Evolutionary conservation across 305 asterid genomes (phyloP), one percentile per base, ranked within the genome.

Genomic region (Fraxinus ornus): DNA sequence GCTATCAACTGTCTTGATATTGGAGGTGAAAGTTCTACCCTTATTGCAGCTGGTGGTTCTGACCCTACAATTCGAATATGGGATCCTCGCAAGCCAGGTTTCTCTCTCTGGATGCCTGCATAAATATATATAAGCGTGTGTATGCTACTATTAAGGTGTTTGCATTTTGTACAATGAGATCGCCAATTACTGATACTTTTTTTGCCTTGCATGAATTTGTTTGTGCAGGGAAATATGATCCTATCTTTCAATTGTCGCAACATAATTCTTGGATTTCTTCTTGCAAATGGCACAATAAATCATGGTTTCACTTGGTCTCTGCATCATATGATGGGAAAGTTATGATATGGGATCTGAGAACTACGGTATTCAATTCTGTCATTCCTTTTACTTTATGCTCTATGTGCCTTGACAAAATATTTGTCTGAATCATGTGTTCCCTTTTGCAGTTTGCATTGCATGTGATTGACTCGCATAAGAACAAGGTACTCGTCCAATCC

Each of bases 11-110:
- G 97, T 86, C 91, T 96, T 84, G 94, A 91, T 87, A 88, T 96
- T 88, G 99, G 99, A 78, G 99, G 98, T 78, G 98, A 96, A 87
- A 86, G 98, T 89, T 94, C 97, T 49, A 82, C 91, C 84, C 99
- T 96, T 66, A 77, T 96, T 75, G 99, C 94, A 19, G 99, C 89
- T 77, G 98, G 97, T 21, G 88, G 92, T 85, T 91, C 98, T 79
- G 98, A 96, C 83, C 93, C 92, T 64, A 86, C 89, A 80, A 90
- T 96, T 87, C 92, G 98, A 81, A 83, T 96, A 89, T 96, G 99
- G 99, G 99, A 96, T 91, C 99, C 98, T 85, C 94, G 99, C 85
- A 96, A 91, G 89, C 98, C 98, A 86, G 97, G 97, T 93, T 24
- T 28, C 49, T 84, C 81, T 81, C 76, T 77, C 78, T 44, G 64